Base-by-base conservation (phyloP, 2,329 filamentous ascomycete species). In the Tolypocladium guangdongense region DNA sequence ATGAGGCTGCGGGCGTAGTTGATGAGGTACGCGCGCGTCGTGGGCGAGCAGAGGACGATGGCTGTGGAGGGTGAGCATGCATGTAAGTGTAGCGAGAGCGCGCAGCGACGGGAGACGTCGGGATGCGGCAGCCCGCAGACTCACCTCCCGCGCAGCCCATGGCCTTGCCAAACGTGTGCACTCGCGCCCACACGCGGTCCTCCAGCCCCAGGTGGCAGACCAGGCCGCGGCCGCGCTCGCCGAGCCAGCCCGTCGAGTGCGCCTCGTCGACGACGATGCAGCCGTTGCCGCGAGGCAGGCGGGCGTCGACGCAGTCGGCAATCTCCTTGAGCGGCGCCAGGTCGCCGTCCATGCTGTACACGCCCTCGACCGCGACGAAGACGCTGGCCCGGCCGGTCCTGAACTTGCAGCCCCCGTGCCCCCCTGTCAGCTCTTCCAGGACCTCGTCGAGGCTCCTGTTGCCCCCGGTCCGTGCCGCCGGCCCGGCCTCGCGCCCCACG, bases 281-380 rank as follows among this genome's bases (percentile, higher is more conserved):
- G 0, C 77, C 81, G 48, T 87, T 88, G 0, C 75, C 75, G 0
- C 56, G 55, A 0, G 83, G 80, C 0, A 90, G 67, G 0, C 78
- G 61, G 1, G 70, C 66, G 41, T 86, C 76, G 0, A 86, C 76
- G 5, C 79, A 71, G 0, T 74, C 66, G 1, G 86, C 74, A 20
- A 91, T 78, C 7, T 82, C 75, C 12, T 63, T 61, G 12, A 93
- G 69, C 0, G 84, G 85, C 0, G 80, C 80, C 20, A 88, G 69
- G 59, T 91, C 87, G 0, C 88, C 88, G 52, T 92, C 88, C 88
- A 93, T 93, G 64, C 86, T 90, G 66, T 93, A 92, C 0, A 90
- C 73, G 0, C 78, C 80, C 59, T 90, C 86, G 0, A 88, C 74
- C 0, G 81, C 81, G n/a, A 90, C 66, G 58, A 90, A 87, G 3